Evolutionary conservation across 2,329 filamentous ascomycete species (phyloP), one percentile per base, ranked within the genome.

Genomic region (Verticillium albo-atrum): DNA sequence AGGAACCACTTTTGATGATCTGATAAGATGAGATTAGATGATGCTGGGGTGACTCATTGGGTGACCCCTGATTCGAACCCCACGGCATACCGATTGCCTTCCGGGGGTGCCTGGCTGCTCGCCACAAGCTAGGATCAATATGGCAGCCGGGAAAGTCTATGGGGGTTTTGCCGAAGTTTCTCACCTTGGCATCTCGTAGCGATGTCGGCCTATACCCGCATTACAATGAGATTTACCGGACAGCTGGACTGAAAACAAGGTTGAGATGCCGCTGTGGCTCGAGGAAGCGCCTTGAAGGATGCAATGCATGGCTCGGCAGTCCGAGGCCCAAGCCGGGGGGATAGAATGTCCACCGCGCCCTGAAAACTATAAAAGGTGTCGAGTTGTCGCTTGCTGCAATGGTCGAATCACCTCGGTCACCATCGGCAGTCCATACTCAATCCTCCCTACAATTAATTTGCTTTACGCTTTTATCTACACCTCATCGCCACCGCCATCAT

Each of bases 401-500:
- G n/a, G n/a, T n/a, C n/a, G n/a, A n/a, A n/a, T n/a, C n/a, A n/a
- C n/a, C n/a, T n/a, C n/a, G n/a, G n/a, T 17, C 35, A 37, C 3
- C 4, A n/a, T 37, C 14, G 17, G 35, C 10, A 7, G 10, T 20
- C 15, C 6, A 37, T 37, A 42, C 35, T 42, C 35, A 32, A 42
- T 42, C 30, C 14, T 14, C 9, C 30, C n/a, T n/a, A n/a, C n/a
- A n/a, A n/a, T n/a, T n/a, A n/a, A n/a, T n/a, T n/a, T n/a, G n/a
- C 4, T 34, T 7, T 34, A 9, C 32, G 3, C 15, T 15, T 5
- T 34, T 34, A 34, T 42, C 5, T n/a, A 17, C 7, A n/a, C 17
- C n/a, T 27, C 5, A 7, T 28, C 25, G 17, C 2, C 32, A 55
- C 30, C 54, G 35, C 35, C 65, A 70, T 62, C 9, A 74, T 74